Evolutionary conservation across 176 grass and related monocot genomes (phyloP), one percentile per base, ranked within the genome.

Genomic region (Secale cereale): DNA sequence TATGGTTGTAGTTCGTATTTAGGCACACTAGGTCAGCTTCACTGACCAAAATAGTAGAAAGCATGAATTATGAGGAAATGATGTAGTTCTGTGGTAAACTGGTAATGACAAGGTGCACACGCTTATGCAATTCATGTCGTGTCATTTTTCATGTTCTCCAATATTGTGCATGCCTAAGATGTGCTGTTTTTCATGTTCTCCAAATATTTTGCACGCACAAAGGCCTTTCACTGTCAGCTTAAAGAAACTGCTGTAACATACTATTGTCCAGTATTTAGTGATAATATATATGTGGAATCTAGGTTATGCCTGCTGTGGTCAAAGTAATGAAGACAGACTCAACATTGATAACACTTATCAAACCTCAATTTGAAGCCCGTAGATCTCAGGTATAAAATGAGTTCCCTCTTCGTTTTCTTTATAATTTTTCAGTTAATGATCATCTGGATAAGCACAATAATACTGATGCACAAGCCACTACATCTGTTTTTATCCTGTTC

Each of bases 271-370:
- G 35, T 48, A 19, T 36, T 41, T 2, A 62, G 25, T 75, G 56
- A 70, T 74, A 7, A 16, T 27, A 26, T 26, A 86, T 80, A 14
- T 79, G 12, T 75, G 62, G 72, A 85, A 64, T 85, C 20, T 83
- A 98, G 96, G 96, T 92, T 64, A 98, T 98, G 96, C 96, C 93
- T 83, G 93, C 91, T 79, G 93, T 95, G 59, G 67, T 98, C 31
- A 94, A 95, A 89, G 86, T 98, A 86, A 98, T 98, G 96, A 95
- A 98, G 81, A 28, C 25, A 6, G 89, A 95, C 48, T 98, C 93
- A 27, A 95, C 56, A 54, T 77, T 98, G 86, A 76, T 98, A 83
- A 95, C 93, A 59, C 91, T 98, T 78, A 83, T 98, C 64, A 98
- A 98, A 66, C 96, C 96, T 86, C 96, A 98, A 17, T 98, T 98